Base-by-base conservation (phyloP, 176 grass and related monocot species). In the Leersia perrieri region DNA sequence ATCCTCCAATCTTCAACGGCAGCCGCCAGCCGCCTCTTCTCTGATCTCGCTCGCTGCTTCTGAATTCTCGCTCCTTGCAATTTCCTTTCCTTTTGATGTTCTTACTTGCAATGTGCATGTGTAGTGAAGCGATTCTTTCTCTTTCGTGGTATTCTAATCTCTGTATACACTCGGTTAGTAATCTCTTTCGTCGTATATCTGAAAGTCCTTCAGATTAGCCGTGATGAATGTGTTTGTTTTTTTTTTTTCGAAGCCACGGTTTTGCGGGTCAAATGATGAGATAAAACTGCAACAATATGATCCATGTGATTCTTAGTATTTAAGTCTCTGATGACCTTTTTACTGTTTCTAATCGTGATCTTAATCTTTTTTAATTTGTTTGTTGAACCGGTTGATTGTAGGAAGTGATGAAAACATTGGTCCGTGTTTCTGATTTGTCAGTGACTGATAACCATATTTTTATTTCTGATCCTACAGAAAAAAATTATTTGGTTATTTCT, bases 261-360 rank as follows among this genome's bases (percentile, higher is more conserved):
- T 3, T 35, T 39, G 6, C 0, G 3, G 33, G 61, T 87, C 91
- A 90, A 12, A 77, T 70, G 91, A 88, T 66, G 85, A 90, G 82
- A 58, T 3, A 70, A 78, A 82, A 90, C 91, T 93, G 91, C 91
- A 93, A 93, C 88, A 90, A 93, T 85, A 90, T 93, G 91, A 93
- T 92, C 53, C 36, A 14, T 61, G 18, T 93, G 91, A 90, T 93
- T 93, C 68, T 76, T 66, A 72, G 88, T 93, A 92, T 90, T 85
- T 90, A 88, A 93, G 85, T 90, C 85, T 93, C 85, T 90, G 91
- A 92, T 89, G 84, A 73, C 15, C 15, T 26, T 5, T 77, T 62
- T 14, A 4, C 33, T 68, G 4, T 33, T 25, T 29, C 60, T 2
- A 58, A 12, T 26, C 0, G 0, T 45, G 47, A 30, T 9, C 0